Evolutionary conservation across 768 basidiomycete species (phyloP).

Genomic region (Psilocybe tampanensis): DNA sequence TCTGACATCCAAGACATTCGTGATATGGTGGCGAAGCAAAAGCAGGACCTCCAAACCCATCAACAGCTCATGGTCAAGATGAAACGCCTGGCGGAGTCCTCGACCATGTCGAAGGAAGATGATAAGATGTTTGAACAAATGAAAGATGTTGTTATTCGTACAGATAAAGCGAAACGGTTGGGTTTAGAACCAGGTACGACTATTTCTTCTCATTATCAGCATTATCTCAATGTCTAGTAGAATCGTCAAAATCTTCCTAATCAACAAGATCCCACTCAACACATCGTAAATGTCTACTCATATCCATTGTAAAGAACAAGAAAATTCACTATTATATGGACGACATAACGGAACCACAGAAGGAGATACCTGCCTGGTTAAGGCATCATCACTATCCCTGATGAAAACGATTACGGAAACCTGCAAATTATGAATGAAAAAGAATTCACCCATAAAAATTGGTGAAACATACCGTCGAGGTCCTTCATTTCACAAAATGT

Average conservation of each 20-base stretch:
- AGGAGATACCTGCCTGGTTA: conserved; percentile 2
- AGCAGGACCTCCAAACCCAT: conserved; percentile 39
- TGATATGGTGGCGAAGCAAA: conserved; percentile 55
- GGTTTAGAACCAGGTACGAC: conserved; percentile 22
- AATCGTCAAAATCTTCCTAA: conserved; percentile 16
- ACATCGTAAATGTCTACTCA: conserved; percentile 14
- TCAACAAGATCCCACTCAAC: neutral
- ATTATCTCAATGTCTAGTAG: conserved; percentile 5
- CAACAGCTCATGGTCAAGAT: conserved; percentile 45
- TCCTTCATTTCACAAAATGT: conserved; percentile 72
- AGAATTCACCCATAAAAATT: neutral
- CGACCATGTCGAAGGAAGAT: conserved; percentile 29
- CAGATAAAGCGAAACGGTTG: conserved; percentile 24
- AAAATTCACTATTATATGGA: conserved; percentile 17
- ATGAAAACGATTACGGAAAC: conserved; percentile 30
- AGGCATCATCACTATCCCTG: conserved; percentile 5
- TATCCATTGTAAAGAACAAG: conserved; percentile 23
- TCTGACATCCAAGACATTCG: conserved; percentile 80
- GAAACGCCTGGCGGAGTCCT: conserved; percentile 47
- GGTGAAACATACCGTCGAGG: conserved; percentile 53
- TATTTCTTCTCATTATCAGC: neutral
- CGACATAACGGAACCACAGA: conserved; percentile 14
- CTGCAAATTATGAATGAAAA: conserved; percentile 16
- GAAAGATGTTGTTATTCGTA: conserved; percentile 19
- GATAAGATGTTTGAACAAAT: conserved; percentile 30